Base-by-base conservation (phyloP, 805 yeast genomes). In the Nakazawaea pomicola region DNA sequence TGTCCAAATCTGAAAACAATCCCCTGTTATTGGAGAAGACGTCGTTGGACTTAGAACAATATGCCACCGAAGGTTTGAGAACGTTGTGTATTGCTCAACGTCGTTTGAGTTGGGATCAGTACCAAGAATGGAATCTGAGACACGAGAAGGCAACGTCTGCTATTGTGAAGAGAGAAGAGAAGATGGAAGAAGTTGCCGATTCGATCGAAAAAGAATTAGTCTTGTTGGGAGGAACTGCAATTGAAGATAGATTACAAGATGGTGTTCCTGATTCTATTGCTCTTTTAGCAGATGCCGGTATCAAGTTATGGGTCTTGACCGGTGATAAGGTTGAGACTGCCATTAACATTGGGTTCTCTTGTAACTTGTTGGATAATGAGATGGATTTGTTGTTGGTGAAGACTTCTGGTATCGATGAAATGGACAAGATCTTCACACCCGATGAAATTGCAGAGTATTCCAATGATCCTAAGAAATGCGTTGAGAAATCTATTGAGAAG, bases 291-390 rank as follows among this genome's bases (percentile, higher is more conserved):
- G 64, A 71, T 36, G 91, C 90, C 0, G 93, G 93, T 36, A 79
- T 84, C 52, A 84, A 84, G 57, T 64, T 84, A 36, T 84, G 93
- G 93, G 90, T 84, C 40, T 67, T 84, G 23, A 84, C 93, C 8
- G 93, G 93, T 48, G 93, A 84, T 60, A 78, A 80, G 57, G 78
- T 84, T 38, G 93, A 84, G 60, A 84, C 93, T 8, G 93, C 93
- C 3, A 84, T 84, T 56, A 81, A 83, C 56, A 84, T 84, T 58
- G 93, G 91, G 1, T 84, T 80, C 54, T 78, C 87, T 12, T 84
- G 91, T 61, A 82, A 83, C 47, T 65, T 84, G 50, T 64, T 84
- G 38, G 78, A 76, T 36, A 78, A 70, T 41, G 78, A 71, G 33
- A 83, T 85, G 91, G 76, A 81, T 48, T 59, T 85, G 36, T 64